phyloP scores from a whole-genome alignment of 164 flowering plant species.

The Vitis rotundifolia region DNA sequence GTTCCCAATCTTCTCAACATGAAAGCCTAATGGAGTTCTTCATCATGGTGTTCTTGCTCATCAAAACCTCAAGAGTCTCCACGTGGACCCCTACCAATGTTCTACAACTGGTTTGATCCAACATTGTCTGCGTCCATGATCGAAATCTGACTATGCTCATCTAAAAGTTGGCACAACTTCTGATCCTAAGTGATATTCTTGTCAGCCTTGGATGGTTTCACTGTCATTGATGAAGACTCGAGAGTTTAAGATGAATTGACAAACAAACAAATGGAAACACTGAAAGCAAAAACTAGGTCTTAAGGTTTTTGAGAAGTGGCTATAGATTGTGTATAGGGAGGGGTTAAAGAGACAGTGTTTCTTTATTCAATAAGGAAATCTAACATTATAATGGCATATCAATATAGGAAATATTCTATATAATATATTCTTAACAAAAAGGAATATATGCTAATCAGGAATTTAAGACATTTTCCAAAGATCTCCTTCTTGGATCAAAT shows the following conservation, averaged over 20 bases:
- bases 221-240: conserved; percentile 32
- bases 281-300: conserved; percentile 48
- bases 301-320: conserved; percentile 22
- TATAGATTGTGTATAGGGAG: too few relatives aligned
- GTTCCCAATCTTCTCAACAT: conserved; percentile 62
- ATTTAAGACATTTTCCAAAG: too few relatives aligned
- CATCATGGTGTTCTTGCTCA: conserved; percentile 87
- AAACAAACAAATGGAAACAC: not conserved
- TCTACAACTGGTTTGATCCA: conserved; percentile 82
- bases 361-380: too few relatives aligned
- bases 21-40: conserved; percentile 51
- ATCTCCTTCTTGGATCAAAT: too few relatives aligned
- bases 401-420: too few relatives aligned
- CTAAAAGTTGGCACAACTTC: conserved; percentile 69
- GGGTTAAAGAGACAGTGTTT: too few relatives aligned
- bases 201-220: conserved; percentile 59
- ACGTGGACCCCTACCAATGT: conserved; percentile 60
- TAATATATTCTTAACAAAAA: too few relatives aligned
- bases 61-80: conserved; percentile 59
- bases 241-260: not conserved
- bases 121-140: conserved; percentile 72
- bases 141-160: conserved; percentile 65
- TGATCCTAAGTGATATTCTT: conserved; percentile 71
- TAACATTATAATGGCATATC: too few relatives aligned
- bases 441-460: too few relatives aligned